These are phyloP conservation scores for Dysphania ambrosioides DNA, from an alignment of 148 eudicot species.

Conservation along the genomic window DNA sequence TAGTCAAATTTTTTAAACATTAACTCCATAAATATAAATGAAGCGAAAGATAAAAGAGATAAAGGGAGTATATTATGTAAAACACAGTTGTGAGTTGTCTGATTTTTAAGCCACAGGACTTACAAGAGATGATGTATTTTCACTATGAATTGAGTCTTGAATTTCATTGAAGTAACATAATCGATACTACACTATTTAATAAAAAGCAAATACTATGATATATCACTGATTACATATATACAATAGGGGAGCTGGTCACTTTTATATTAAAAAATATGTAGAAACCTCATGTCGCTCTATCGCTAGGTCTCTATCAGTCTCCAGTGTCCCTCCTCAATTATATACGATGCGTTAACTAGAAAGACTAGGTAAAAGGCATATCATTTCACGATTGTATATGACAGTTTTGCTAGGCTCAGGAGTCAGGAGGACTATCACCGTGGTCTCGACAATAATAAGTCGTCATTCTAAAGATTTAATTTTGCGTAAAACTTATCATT, in stretches of 20 bases:
- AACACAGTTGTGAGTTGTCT: background rate
- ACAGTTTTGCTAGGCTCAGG: background rate
- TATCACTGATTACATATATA: background rate
- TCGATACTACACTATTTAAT: background rate
- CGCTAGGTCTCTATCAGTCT: background rate
- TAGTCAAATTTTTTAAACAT: no score
- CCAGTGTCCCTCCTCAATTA: background rate
- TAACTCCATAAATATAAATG: no score
- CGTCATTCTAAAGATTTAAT: background rate
- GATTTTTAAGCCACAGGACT: no score
- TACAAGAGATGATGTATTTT: background rate
- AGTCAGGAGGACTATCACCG: background rate
- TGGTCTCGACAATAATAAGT: background rate
- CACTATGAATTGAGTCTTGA: background rate
- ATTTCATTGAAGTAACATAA: background rate
- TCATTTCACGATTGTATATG: background rate
- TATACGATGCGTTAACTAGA: no score
- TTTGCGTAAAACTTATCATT: background rate
- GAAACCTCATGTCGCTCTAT: no score
- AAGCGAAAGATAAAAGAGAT: no score
- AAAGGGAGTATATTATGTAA: no score
- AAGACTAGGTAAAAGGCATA: no score
- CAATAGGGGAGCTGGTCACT: background rate
- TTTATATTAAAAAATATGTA: no score
- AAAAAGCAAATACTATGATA: background rate